Conservation (phyloP, 2,329 filamentous ascomycete genomes). For the Alternaria hordeiaustralica region DNA sequence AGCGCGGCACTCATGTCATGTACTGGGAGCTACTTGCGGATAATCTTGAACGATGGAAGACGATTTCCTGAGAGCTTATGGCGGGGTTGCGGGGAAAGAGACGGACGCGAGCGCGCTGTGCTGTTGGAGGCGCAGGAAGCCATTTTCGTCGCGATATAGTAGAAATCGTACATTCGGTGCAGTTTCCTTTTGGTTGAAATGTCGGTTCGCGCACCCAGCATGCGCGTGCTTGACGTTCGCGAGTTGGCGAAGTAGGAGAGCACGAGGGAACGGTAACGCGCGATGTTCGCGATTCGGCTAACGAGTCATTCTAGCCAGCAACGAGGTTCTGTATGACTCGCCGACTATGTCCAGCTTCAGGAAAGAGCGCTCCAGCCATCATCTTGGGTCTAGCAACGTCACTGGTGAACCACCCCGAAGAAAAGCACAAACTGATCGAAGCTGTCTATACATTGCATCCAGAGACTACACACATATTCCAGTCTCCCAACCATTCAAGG, state of each 20-base stretch:
- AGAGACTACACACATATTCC: too few species aligned
- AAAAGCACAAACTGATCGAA: too few species aligned
- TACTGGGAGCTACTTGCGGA: constrained; percentile 9
- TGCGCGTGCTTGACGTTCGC: background rate
- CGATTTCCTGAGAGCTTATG: background rate
- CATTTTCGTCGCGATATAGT: too few species aligned
- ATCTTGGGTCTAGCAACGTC: background rate
- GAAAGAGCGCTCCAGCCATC: background rate
- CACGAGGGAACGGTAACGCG: background rate
- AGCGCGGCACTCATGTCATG: constrained; percentile 5
- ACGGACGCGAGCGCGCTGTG: background rate
- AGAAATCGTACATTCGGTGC: too few species aligned
- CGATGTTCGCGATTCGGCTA: background rate
- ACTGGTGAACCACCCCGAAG: too few species aligned
- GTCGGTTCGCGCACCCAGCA: background rate
- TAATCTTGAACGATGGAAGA: constrained; percentile 1
- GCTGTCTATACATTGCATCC: too few species aligned
- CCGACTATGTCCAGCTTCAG: rapidly evolving
- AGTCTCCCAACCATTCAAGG: too few species aligned
- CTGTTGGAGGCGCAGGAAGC: background rate
- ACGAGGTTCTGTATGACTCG: background rate
- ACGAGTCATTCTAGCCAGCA: background rate
- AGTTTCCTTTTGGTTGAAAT: too few species aligned
- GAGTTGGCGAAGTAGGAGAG: background rate
- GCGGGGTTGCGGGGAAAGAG: constrained; percentile 1